A percentile compares a stretch with the other conserved stretches of the same genome.
Evolutionary conservation across 768 basidiomycete genomes (phyloP).

Genomic region (Leccinum broughii): DNA sequence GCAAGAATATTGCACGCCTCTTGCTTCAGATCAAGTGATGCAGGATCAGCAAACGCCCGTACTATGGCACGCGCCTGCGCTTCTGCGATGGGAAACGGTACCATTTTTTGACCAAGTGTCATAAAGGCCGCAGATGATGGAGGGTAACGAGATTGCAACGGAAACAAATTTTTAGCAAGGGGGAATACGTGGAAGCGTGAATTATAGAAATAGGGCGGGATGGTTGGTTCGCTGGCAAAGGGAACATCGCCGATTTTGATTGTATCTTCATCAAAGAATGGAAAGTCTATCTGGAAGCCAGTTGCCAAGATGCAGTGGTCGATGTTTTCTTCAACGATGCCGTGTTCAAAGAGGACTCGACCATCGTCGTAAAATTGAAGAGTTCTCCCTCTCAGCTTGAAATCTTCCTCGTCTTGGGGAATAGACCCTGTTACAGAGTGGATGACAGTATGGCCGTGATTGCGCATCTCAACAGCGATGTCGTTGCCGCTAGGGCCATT

Average conservation of each 20-base stretch:
- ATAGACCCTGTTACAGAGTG: conserved; percentile 49
- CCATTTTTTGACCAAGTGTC: conserved; percentile 56
- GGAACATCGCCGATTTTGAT: conserved; percentile 44
- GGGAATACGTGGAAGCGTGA: conserved; percentile 70
- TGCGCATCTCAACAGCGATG: conserved; percentile 57
- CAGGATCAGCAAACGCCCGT: conserved; percentile 53
- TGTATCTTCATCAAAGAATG: conserved; percentile 50
- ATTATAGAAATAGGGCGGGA: conserved; percentile 57
- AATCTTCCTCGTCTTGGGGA: conserved; percentile 33
- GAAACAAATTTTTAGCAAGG: conserved; percentile 69
- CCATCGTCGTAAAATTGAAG: conserved; percentile 43
- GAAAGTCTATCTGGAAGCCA: conserved; percentile 66
- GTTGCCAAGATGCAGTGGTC: conserved; percentile 74
- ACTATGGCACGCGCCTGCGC: conserved; percentile 69
- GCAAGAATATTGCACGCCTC: conserved; percentile 52
- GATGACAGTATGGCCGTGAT: conserved; percentile 43
- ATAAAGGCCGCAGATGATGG: conserved; percentile 61
- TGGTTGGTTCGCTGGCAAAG: conserved; percentile 39
- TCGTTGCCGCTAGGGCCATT: conserved; percentile 71
- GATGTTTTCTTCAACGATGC: conserved; percentile 51
- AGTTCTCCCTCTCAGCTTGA: conserved; percentile 45
- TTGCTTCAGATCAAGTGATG: conserved; percentile 44
- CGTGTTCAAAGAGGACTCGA: conserved; percentile 59
- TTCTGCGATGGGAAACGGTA: conserved; percentile 78
- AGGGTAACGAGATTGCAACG: conserved; percentile 49